Base-by-base conservation (phyloP, 106 monocot species). In the Gastrodia elata region DNA sequence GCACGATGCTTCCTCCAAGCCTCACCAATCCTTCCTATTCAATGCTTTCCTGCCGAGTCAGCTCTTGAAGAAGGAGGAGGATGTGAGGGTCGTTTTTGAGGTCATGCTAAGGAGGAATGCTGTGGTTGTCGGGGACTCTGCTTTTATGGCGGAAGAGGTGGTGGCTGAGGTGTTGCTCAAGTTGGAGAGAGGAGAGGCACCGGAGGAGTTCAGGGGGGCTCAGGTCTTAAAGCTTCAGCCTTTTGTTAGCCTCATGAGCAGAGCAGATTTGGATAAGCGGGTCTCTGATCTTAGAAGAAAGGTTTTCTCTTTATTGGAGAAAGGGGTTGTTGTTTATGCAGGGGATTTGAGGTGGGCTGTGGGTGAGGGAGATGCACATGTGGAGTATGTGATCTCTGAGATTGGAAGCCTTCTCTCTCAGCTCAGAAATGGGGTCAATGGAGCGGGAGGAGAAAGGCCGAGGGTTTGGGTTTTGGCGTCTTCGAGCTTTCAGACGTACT, bases 101-200 rank as follows among this genome's bases (percentile, higher is more conserved):
- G 81, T 78, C 33, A 79, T 97, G 86, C 39, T 82, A 22, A 77
- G 77, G 27, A 89, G 81, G 71, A 82, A 77, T 38, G 55, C 80
- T n/a, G 86, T 93, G 4, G 78, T 93, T 4, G 83, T 94, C 0
- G 97, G 90, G 27, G 97, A 97, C 74, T 93, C 92, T 58, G 83
- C 74, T 64, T 71, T 79, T 28, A 71, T 80, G 37, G 77, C 78
- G 6, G 92, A 90, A 57, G 84, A 83, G 22, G 74, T 97, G 13
- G 80, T 91, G 11, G 14, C 43, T 25, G 93, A 93, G 77, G 64
- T 97, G 10, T 74, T 82, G 68, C 49, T 80, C 10, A 88, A 59
- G 43, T 64, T 93, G 34, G 97, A 97, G 64, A 86, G 79, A 67
- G 88, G 92, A 20, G 90, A 87, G 16, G 90, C 87, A 70, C 88